These are phyloP conservation scores for Phytophthora aleatoria DNA, from an alignment of 352 stramenopile species.

Conservation along the genomic window DNA sequence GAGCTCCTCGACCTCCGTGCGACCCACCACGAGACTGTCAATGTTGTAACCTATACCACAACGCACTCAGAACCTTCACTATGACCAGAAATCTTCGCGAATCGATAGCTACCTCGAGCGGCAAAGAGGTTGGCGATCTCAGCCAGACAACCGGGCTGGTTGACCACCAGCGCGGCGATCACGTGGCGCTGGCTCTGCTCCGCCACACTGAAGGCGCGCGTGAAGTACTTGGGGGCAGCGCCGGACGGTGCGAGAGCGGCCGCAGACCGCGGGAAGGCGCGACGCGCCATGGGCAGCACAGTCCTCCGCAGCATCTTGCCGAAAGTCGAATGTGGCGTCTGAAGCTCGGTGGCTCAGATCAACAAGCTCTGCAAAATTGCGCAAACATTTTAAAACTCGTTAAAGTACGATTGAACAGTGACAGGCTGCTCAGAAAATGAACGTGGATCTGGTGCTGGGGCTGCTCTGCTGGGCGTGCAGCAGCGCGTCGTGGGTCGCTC, in stretches of 20 bases:
- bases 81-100: background rate
- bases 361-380: conserved; percentile 12
- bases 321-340: conserved; percentile 35
- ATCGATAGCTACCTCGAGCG: conserved; percentile 51
- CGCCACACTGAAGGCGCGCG: conserved; percentile 45
- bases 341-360: conserved; percentile 11
- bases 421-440: conserved; percentile 34
- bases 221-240: conserved; percentile 17
- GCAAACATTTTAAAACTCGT: conserved; percentile 18
- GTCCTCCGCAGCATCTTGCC: conserved; percentile 41
- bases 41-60: conserved; percentile 80
- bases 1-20: conserved; percentile 85
- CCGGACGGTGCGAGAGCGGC: conserved; percentile 14
- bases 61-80: conserved; percentile 3
- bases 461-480: conserved; percentile 23
- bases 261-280: conserved; percentile 24
- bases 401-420: conserved; percentile 25
- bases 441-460: conserved; percentile 24
- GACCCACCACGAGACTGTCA: conserved; percentile 85
- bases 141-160: conserved; percentile 83
- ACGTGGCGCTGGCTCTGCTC: conserved; percentile 72
- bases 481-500: background rate
- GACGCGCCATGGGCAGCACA: conserved; percentile 34
- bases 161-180: conserved; percentile 85
- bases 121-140: conserved; percentile 89